phyloP scores from a whole-genome alignment of 129 eudicot genomes.

The Scalesia atractyloides region DNA sequence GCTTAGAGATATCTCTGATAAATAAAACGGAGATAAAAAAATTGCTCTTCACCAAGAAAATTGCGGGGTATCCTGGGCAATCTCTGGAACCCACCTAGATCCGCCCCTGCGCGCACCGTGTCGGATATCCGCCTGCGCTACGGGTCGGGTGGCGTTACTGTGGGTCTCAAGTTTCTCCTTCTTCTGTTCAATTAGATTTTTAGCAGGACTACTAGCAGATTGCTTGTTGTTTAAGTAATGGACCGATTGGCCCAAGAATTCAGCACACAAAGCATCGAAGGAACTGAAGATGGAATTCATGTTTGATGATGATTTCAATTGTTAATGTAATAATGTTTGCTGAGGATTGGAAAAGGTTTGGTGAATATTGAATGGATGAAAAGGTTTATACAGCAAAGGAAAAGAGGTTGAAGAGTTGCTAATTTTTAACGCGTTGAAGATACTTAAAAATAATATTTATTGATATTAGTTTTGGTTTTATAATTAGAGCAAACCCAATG shows the following conservation, averaged over 20 bases:
- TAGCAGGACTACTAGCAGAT: not conserved
- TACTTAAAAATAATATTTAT: no score
- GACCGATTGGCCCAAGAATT: constrained; percentile 31
- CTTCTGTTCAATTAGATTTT: not conserved
- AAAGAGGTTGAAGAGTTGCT: constrained; percentile 4
- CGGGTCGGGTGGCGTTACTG: not conserved
- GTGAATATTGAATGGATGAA: not conserved
- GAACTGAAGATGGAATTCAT: constrained; percentile 59
- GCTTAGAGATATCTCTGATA: no score
- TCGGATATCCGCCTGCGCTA: not conserved
- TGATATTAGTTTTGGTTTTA: not conserved
- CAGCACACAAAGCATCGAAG: constrained; percentile 41
- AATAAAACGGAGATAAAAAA: no score
- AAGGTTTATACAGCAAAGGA: not conserved
- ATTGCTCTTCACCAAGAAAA: no score
- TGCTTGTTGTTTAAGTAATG: constrained; percentile 1
- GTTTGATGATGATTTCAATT: constrained; percentile 3
- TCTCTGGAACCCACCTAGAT: no score
- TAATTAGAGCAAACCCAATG: no score
- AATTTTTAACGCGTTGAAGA: constrained; percentile 12
- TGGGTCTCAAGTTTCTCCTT: not conserved
- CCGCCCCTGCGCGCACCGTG: no score
- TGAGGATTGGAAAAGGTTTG: not conserved
- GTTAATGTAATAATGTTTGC: not conserved
- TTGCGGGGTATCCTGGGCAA: no score